Percentiles rank a stretch among this genome's conserved stretches.
phyloP scores from a whole-genome alignment of 768 basidiomycete genomes.

The Lentinula detonsa region DNA sequence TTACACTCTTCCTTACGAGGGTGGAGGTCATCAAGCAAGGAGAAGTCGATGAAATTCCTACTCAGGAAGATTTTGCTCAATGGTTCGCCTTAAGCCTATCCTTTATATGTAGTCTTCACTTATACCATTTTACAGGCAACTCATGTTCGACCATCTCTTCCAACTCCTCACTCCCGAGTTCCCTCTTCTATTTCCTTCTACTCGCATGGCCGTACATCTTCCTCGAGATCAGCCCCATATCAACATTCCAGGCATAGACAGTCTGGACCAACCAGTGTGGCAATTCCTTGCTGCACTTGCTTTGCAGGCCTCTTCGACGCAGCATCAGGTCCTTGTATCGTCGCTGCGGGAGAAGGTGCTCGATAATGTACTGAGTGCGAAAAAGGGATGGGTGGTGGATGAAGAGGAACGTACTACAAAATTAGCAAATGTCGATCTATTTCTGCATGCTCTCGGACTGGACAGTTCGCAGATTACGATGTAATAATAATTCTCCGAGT shows the following conservation, averaged over 20 bases:
- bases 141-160: conserved; percentile 85
- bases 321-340: conserved; percentile 85
- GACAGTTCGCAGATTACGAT: conserved; percentile 68
- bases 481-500: conserved; percentile 20
- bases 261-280: conserved; percentile 90
- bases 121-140: conserved; percentile 50
- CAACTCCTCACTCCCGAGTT: conserved; percentile 73
- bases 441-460: conserved; percentile 73
- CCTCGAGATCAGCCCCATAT: conserved; percentile 23
- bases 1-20: conserved; percentile 87
- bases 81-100: conserved; percentile 32
- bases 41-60: conserved; percentile 51
- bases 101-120: not conserved
- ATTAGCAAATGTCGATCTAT: conserved; percentile 89
- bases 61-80: conserved; percentile 73
- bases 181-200: conserved; percentile 83
- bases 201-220: conserved; percentile 46
- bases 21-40: conserved; percentile 90
- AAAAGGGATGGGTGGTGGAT: conserved; percentile 65
- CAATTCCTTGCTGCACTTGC: conserved; percentile 89
- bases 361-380: conserved; percentile 78
- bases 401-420: conserved; percentile 74
- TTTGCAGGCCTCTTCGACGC: conserved; percentile 74
- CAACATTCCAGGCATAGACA: conserved; percentile 43
- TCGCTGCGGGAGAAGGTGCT: conserved; percentile 89